Conservation (phyloP, 805 yeast species). For the Cyberlindnera japonica region DNA sequence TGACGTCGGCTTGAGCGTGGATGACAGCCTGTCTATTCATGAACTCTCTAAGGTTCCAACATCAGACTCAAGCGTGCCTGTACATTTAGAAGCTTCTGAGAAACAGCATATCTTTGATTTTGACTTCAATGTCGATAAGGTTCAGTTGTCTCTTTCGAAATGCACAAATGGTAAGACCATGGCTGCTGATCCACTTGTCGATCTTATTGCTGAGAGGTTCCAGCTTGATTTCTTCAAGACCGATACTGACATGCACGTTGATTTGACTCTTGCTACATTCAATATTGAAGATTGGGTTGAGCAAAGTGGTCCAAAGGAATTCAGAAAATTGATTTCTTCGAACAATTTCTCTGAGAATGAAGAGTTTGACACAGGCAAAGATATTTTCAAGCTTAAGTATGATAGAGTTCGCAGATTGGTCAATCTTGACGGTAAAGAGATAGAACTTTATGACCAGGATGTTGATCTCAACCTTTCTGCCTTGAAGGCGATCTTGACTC, state of each 20-base stretch:
- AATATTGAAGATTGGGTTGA: constrained; percentile 75
- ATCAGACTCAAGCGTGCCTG: too few species aligned
- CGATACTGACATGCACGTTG: constrained; percentile 57
- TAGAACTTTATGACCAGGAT: constrained; percentile 75
- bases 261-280: constrained; percentile 60
- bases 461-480: constrained; percentile 73
- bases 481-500: constrained; percentile 66
- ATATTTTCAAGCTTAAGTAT: constrained; percentile 59
- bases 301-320: constrained; percentile 54
- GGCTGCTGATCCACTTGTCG: constrained; percentile 65
- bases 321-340: constrained; percentile 68
- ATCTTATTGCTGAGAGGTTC: constrained; percentile 65
- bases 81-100: neutral
- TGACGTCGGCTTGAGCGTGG: constrained; percentile 11
- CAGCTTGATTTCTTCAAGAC: constrained; percentile 58
- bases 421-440: constrained; percentile 45
- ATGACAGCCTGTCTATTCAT: constrained; percentile 13
- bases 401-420: constrained; percentile 58
- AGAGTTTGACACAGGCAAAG: constrained; percentile 34
- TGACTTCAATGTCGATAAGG: constrained; percentile 60
- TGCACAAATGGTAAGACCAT: constrained; percentile 62
- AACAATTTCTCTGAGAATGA: constrained; percentile 41
- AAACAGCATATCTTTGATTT: constrained; percentile 70
- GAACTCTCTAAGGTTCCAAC: constrained; percentile 8
- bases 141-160: constrained; percentile 58